Evolutionary conservation across 1,284 basidiomycete genomes (phyloP).

Genomic region (Flammula alnicola): DNA sequence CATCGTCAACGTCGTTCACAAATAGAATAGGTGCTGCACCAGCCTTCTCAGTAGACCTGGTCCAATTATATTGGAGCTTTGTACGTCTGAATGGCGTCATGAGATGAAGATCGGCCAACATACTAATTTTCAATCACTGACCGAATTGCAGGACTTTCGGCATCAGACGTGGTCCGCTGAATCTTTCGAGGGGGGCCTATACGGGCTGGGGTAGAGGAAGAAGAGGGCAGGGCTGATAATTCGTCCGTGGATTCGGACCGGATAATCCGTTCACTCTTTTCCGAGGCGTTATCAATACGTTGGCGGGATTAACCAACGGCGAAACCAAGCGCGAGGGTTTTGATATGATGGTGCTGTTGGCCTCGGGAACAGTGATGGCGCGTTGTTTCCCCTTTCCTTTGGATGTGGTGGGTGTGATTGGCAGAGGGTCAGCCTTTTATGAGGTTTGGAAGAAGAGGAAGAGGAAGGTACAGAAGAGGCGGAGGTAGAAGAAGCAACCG

Average conservation of each 20-base stretch:
- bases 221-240: neutral
- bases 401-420: neutral
- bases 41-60: slow-evolving; percentile 35
- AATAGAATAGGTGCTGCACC: slow-evolving; percentile 51
- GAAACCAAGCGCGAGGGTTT: too few species aligned
- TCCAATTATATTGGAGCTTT: slow-evolving; percentile 46
- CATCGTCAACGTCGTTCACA: slow-evolving; percentile 50
- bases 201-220: neutral
- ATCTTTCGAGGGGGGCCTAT: neutral
- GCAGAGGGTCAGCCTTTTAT: neutral
- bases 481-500: too few species aligned
- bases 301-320: too few species aligned
- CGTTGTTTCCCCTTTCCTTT: slow-evolving; percentile 10
- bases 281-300: neutral
- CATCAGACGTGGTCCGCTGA: neutral
- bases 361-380: too few species aligned
- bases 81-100: slow-evolving; percentile 26
- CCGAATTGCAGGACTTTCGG: neutral
- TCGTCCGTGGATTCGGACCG: slow-evolving; percentile 8
- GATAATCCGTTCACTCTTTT: slow-evolving; percentile 3
- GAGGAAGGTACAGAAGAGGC: slow-evolving; percentile 1
- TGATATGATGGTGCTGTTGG: too few species aligned
- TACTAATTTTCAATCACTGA: neutral
- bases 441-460: neutral
- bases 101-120: too few species aligned